Conservation (phyloP, 805 yeast species). For the Yarrowia sp. region DNA sequence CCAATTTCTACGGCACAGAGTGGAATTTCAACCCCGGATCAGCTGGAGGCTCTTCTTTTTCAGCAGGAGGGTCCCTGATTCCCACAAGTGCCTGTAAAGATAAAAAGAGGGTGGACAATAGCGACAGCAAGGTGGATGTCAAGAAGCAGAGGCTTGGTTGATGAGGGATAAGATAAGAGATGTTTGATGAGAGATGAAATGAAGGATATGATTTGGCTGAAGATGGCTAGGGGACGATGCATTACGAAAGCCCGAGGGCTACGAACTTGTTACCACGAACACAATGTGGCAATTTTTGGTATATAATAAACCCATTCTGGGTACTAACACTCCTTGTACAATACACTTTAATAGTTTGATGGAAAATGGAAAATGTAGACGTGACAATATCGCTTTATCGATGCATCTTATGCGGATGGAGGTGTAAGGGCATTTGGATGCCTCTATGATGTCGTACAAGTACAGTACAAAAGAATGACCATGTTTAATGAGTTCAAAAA, state of each 20-base stretch:
- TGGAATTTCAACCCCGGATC: conserved; percentile 55
- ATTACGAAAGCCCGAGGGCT: no score
- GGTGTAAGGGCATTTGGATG: no score
- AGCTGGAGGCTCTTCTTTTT: conserved; percentile 42
- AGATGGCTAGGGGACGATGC: no score
- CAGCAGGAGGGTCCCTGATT: conserved; percentile 31
- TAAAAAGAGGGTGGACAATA: conserved; percentile 23
- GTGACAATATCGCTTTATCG: background rate
- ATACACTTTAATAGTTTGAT: conserved; percentile 15
- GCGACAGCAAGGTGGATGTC: conserved; percentile 3
- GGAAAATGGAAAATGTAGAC: background rate
- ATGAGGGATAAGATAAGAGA: background rate
- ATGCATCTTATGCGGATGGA: background rate
- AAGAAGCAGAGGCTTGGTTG: conserved; percentile 31
- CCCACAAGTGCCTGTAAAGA: conserved; percentile 33
- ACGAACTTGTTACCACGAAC: conserved; percentile 28
- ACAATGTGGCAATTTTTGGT: conserved; percentile 19
- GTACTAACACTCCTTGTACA: conserved; percentile 38
- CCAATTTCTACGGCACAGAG: conserved; percentile 70
- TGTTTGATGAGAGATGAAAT: background rate
- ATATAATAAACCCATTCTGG: conserved; percentile 16
- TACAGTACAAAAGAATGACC: no score
- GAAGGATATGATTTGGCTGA: background rate
- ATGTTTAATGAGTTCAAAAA: no score
- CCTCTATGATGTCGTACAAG: no score